phyloP scores from a whole-genome alignment of 2,329 filamentous ascomycete species.

The Celoporthe dispersa region DNA sequence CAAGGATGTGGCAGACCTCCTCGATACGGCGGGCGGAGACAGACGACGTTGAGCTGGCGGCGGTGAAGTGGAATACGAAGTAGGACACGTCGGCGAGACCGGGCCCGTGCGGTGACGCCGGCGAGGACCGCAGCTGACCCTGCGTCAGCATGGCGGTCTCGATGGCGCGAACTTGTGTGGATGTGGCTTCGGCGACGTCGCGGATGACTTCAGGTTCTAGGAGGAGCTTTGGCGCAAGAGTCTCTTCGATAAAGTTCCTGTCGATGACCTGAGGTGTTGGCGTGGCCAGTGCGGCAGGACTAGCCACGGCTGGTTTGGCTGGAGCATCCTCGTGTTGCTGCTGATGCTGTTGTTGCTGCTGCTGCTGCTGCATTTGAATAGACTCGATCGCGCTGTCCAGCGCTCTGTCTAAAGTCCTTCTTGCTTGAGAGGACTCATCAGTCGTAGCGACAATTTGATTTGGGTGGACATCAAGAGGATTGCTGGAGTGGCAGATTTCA shows the following conservation, averaged over 20 bases:
- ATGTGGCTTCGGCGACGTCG: constrained; percentile 53
- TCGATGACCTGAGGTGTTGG: constrained; percentile 33
- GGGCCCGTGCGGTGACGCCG: constrained; percentile 34
- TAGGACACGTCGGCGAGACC: constrained; percentile 52
- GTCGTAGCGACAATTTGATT: not conserved
- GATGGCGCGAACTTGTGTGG: constrained; percentile 52
- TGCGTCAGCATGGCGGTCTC: constrained; percentile 49
- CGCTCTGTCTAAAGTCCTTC: constrained; percentile 8
- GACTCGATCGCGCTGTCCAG: constrained; percentile 15
- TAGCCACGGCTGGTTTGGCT: constrained; percentile 13
- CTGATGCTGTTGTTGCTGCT: constrained; percentile 13
- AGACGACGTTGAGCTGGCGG: constrained; percentile 27
- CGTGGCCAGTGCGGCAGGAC: constrained; percentile 23
- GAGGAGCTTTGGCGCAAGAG: constrained; percentile 49
- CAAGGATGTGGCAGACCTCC: constrained; percentile 50
- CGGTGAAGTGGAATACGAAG: constrained; percentile 53
- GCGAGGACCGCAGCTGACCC: constrained; percentile 17
- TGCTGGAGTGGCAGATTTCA: constrained; percentile 35
- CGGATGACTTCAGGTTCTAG: constrained; percentile 48
- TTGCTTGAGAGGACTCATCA: not conserved
- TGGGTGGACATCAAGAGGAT: not conserved
- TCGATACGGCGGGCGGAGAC: constrained; percentile 40
- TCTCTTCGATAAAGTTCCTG: constrained; percentile 44
- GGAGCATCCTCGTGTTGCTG: constrained; percentile 8
- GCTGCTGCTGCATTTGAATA: constrained; percentile 9